Conservation (phyloP, 2,329 filamentous ascomycete genomes). For the Clonostachys sp. region DNA sequence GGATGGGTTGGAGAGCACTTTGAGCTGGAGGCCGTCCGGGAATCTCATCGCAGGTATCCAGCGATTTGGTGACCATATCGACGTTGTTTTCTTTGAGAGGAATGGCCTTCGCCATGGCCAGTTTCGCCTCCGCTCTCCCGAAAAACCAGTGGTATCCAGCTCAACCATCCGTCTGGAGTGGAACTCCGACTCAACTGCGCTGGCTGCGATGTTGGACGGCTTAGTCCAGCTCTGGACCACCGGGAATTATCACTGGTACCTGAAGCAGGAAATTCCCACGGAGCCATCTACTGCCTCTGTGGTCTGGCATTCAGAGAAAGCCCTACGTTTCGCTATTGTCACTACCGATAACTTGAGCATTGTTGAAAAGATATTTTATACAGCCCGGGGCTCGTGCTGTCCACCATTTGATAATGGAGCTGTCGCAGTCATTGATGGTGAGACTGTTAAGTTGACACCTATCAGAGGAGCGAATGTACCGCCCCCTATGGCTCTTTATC, state of each 20-base stretch:
- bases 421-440: slow-evolving; percentile 82
- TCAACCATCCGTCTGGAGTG: slow-evolving; percentile 67
- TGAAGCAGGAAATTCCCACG: slow-evolving; percentile 79
- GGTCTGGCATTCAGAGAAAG: slow-evolving; percentile 85
- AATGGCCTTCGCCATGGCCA: slow-evolving; percentile 97
- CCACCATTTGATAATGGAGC: slow-evolving; percentile 74
- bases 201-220: slow-evolving; percentile 73
- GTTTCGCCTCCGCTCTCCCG: slow-evolving; percentile 69
- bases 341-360: slow-evolving; percentile 46
- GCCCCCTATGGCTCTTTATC: slow-evolving; percentile 85
- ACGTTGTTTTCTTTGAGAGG: slow-evolving; percentile 92
- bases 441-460: slow-evolving; percentile 75
- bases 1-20: slow-evolving; percentile 77
- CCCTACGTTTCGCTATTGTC: slow-evolving; percentile 61
- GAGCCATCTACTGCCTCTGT: slow-evolving; percentile 24
- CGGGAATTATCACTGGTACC: slow-evolving; percentile 96
- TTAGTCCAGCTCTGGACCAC: slow-evolving; percentile 92
- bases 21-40: slow-evolving; percentile 89
- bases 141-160: slow-evolving; percentile 33
- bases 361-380: slow-evolving; percentile 64
- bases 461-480: slow-evolving; percentile 81
- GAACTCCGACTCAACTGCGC: slow-evolving; percentile 88
- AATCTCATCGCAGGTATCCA: slow-evolving; percentile 89
- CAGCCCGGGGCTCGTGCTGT: slow-evolving; percentile 62
- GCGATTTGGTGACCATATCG: slow-evolving; percentile 60